These are phyloP conservation scores for Torulaspora maleeae DNA, from an alignment of 805 yeast species.

Conservation along the genomic window DNA sequence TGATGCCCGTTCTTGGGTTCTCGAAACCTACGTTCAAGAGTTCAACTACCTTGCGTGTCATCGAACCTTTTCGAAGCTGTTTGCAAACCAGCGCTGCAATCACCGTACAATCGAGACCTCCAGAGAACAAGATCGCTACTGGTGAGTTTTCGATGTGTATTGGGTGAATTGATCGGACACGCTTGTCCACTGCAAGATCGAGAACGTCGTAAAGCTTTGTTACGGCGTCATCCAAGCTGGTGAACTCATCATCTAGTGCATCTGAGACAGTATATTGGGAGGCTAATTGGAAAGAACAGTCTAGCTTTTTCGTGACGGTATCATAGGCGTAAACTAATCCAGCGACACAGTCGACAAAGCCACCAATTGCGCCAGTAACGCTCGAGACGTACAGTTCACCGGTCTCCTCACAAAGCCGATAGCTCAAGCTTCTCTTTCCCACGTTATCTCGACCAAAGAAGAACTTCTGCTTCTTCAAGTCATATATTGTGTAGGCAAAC, in stretches of 20 bases:
- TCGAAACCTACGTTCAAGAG: constrained; percentile 90
- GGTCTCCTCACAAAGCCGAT: constrained; percentile 22
- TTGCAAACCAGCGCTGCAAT: constrained; percentile 51
- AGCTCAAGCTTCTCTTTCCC: constrained; percentile 77
- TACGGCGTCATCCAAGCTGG: constrained; percentile 10
- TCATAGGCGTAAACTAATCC: constrained; percentile 48
- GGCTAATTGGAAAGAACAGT: constrained; percentile 15
- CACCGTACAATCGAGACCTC: constrained; percentile 91
- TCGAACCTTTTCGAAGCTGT: constrained; percentile 25
- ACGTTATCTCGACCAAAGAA: constrained; percentile 81
- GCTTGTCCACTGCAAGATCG: constrained; percentile 39
- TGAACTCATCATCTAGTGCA: constrained; percentile 19
- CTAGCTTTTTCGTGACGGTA: constrained; percentile 20
- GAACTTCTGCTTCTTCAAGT: constrained; percentile 38
- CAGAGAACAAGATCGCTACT: constrained; percentile 75
- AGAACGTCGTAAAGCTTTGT: constrained; percentile 32
- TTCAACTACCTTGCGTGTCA: constrained; percentile 45
- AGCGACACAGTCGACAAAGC: constrained; percentile 51
- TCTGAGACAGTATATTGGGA: constrained; percentile 20
- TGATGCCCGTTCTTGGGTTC: constrained; percentile 68
- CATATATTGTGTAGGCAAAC: constrained; percentile 60
- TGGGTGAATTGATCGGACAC: constrained; percentile 62
- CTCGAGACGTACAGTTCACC: constrained; percentile 47
- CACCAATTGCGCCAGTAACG: constrained; percentile 26
- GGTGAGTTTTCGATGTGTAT: constrained; percentile 38